Percentiles rank a stretch among this genome's conserved stretches.
Conservation (phyloP, 192 early-diverging fungal genomes). For the Coemansia sp. region DNA sequence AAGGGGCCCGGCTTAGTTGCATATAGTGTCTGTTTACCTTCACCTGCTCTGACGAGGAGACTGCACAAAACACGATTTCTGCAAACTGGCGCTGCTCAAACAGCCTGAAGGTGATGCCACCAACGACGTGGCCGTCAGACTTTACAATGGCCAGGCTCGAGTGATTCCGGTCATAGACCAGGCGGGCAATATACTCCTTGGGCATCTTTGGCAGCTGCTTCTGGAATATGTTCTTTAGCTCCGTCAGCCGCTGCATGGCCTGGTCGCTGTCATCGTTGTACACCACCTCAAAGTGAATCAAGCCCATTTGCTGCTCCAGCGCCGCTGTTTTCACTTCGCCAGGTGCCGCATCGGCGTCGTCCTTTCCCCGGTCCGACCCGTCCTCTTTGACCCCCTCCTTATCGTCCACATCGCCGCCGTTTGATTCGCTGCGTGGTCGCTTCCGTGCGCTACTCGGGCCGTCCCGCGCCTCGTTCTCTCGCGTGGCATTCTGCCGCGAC, state of each 20-base stretch:
- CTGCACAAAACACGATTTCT: slow-evolving; percentile 98
- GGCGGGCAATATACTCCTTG: slow-evolving; percentile 91
- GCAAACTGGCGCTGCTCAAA: slow-evolving; percentile 87
- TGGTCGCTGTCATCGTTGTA: slow-evolving; percentile 72
- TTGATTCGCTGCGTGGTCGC: slow-evolving; percentile 30
- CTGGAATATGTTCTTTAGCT: slow-evolving; percentile 93
- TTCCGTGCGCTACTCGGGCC: slow-evolving; percentile 11
- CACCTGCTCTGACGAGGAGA: slow-evolving; percentile 85
- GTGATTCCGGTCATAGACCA: slow-evolving; percentile 95
- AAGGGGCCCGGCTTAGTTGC: neutral
- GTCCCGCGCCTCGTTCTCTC: slow-evolving; percentile 4
- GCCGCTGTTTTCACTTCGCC: slow-evolving; percentile 54
- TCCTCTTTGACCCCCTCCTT: slow-evolving; percentile 23
- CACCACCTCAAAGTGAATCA: slow-evolving; percentile 69
- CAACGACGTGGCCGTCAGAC: slow-evolving; percentile 63
- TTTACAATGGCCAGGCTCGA: slow-evolving; percentile 71
- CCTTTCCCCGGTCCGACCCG: slow-evolving; percentile 8
- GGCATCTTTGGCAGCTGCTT: slow-evolving; percentile 99
- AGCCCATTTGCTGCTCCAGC: slow-evolving; percentile 59
- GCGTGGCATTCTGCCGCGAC: slow-evolving; percentile 37
- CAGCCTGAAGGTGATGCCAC: slow-evolving; percentile 92
- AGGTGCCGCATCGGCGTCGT: slow-evolving; percentile 4
- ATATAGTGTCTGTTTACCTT: slow-evolving; percentile 53
- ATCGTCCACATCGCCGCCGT: slow-evolving; percentile 15
- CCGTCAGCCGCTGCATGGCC: slow-evolving; percentile 84